These are phyloP conservation scores for Rhodofomes roseus DNA, from an alignment of 1,284 basidiomycete species.

Conservation along the genomic window DNA sequence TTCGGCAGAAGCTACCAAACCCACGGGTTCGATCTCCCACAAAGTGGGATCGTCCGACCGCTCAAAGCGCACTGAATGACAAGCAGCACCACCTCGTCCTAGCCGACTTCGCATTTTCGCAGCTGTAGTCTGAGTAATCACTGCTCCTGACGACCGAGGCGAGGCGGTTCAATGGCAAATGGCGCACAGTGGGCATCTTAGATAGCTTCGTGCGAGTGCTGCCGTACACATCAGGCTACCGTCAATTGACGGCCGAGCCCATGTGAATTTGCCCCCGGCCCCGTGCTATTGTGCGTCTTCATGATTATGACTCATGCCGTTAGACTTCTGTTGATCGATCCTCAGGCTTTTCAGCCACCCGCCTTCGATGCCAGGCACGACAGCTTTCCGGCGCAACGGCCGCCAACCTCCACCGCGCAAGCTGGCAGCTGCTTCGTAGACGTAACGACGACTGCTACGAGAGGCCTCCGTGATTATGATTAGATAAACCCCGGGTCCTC, in stretches of 20 bases:
- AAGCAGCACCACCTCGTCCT: neutral
- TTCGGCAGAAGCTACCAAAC: neutral
- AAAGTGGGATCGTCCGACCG: neutral
- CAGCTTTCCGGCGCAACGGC: neutral
- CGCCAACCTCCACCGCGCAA: neutral
- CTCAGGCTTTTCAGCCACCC: neutral
- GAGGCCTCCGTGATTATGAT: neutral
- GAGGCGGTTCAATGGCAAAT: neutral
- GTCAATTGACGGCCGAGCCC: neutral
- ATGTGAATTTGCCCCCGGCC: neutral
- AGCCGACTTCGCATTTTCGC: neutral
- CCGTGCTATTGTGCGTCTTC: neutral
- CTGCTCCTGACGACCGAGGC: neutral
- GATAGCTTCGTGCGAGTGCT: neutral
- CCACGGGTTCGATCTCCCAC: neutral
- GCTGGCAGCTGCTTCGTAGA: neutral
- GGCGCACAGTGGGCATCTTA: neutral
- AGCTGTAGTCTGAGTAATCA: neutral
- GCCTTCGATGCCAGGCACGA: neutral
- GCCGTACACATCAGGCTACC: neutral
- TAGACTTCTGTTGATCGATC: slow-evolving; percentile 2
- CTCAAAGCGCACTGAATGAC: neutral
- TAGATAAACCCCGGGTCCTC: neutral
- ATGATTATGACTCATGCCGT: neutral
- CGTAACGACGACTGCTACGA: neutral